Conservation (phyloP, 139 green algal genomes). For the Desmodesmus armatus region DNA sequence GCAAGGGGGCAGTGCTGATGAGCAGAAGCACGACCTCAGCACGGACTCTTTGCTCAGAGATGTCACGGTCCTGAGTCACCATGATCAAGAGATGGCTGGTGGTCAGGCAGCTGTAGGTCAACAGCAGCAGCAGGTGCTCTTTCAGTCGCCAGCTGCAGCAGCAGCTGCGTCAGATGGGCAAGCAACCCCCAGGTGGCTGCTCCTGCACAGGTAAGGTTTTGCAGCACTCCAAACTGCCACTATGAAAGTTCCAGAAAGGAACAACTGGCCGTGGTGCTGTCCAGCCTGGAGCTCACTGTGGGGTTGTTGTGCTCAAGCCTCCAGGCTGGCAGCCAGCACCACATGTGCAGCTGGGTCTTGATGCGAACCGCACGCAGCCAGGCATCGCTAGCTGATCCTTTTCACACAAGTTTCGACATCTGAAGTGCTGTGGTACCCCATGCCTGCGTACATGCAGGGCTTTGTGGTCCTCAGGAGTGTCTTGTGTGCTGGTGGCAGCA, state of each 20-base stretch:
- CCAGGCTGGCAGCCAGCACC: no score
- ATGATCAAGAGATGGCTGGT: not conserved
- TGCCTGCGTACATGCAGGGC: not conserved
- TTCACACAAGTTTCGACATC: no score
- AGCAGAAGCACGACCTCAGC: no score
- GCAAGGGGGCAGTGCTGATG: no score
- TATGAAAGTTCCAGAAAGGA: not conserved
- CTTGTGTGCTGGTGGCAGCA: conserved; percentile 4
- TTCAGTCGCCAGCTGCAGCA: not conserved
- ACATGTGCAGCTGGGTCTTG: no score
- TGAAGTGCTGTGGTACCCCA: no score
- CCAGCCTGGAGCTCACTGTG: not conserved
- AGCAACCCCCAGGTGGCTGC: not conserved
- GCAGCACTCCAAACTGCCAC: no score
- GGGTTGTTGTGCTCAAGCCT: not conserved
- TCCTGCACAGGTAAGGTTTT: no score
- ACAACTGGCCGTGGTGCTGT: not conserved
- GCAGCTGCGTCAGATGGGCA: not conserved
- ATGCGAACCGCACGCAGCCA: no score
- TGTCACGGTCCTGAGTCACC: not conserved
- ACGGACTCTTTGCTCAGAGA: not conserved
- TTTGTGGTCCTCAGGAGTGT: not conserved
- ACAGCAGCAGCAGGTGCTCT: not conserved
- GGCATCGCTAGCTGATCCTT: no score
- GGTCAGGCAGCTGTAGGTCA: not conserved